Evolutionary conservation across 2,329 filamentous ascomycete genomes (phyloP).

Genomic region (Paecilomyces variotii): DNA sequence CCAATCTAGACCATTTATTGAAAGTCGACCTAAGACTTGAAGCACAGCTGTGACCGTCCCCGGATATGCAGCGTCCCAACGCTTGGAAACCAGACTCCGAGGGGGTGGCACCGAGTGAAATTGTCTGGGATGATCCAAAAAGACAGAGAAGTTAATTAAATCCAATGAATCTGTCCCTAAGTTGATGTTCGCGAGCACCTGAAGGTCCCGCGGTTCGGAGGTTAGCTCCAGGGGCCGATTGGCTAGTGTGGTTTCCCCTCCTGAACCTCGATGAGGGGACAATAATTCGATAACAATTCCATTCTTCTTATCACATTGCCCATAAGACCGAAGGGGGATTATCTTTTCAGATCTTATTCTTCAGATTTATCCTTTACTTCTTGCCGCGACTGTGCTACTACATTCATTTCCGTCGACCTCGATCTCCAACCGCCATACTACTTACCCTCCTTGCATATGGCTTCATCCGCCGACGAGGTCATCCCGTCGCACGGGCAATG

Average conservation of each 20-base stretch:
- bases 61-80: background rate
- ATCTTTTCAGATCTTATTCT: background rate
- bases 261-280: background rate
- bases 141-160: background rate
- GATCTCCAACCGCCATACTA: background rate
- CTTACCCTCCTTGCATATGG: background rate
- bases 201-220: background rate
- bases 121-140: background rate
- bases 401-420: background rate
- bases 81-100: background rate
- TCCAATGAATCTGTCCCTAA: background rate
- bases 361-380: background rate
- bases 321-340: background rate
- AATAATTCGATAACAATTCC: background rate
- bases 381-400: background rate
- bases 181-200: background rate
- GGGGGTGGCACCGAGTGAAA: background rate
- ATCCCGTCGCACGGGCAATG: constrained; percentile 50
- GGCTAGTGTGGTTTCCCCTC: background rate
- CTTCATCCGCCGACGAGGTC: constrained; percentile 17
- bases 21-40: background rate
- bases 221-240: background rate
- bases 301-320: background rate
- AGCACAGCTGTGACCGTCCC: background rate
- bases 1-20: background rate